Evolutionary conservation across 768 basidiomycete species (phyloP).

Genomic region (Cyclocybe aegerita): DNA sequence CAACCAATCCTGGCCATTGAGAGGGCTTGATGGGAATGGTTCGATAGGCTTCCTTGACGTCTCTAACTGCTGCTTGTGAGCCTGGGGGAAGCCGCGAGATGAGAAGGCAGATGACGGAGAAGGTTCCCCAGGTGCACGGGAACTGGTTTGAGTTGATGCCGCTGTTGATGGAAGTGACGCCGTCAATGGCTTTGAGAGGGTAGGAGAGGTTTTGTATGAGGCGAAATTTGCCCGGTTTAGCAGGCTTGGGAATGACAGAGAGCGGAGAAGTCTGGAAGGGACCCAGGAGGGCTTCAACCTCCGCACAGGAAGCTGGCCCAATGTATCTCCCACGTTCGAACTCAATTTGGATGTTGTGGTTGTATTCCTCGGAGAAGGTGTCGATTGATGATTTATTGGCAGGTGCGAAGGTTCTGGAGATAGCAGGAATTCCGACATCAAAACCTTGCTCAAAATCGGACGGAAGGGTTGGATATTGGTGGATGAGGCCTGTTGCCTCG

Average conservation of each 20-base stretch:
- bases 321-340: slow-evolving; percentile 21
- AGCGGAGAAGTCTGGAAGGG: slow-evolving; percentile 38
- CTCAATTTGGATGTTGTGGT: slow-evolving; percentile 15
- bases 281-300: slow-evolving; percentile 25
- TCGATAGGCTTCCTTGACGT: slow-evolving; percentile 38
- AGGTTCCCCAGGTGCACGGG: slow-evolving; percentile 45
- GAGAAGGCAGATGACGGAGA: slow-evolving; percentile 25
- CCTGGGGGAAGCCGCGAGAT: slow-evolving; percentile 32
- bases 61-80: slow-evolving; percentile 31
- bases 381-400: slow-evolving; percentile 16
- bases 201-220: slow-evolving; percentile 35
- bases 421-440: slow-evolving; percentile 24
- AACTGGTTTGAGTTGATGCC: slow-evolving; percentile 27
- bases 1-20: slow-evolving; percentile 37
- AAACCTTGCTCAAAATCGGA: no score
- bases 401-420: slow-evolving; percentile 23
- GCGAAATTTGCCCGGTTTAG: slow-evolving; percentile 25
- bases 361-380: slow-evolving; percentile 6
- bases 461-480: no score
- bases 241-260: slow-evolving; percentile 29
- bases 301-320: slow-evolving; percentile 21
- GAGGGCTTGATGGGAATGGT: slow-evolving; percentile 27
- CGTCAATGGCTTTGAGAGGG: slow-evolving; percentile 13
- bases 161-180: slow-evolving; percentile 31
- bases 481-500: no score